Evolutionary conservation across 352 stramenopile genomes (phyloP).

Genomic region (Phytophthora pluvialis): DNA sequence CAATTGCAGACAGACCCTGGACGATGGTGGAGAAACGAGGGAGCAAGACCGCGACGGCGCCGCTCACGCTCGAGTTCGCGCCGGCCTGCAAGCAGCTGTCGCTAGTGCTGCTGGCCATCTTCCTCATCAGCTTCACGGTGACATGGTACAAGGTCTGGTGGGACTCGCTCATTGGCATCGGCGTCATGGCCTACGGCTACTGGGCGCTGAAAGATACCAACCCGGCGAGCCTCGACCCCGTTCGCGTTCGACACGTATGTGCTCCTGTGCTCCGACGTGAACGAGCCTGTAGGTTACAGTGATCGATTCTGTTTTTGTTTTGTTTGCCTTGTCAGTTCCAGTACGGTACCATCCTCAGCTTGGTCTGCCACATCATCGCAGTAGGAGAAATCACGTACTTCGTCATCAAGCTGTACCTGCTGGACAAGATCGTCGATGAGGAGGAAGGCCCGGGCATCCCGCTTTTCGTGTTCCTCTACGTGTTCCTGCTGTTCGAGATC

Average conservation of each 20-base stretch:
- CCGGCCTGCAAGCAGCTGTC: constrained; percentile 66
- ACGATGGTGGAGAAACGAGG: constrained; percentile 30
- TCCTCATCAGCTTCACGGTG: constrained; percentile 68
- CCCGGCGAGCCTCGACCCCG: constrained; percentile 47
- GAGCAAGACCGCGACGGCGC: constrained; percentile 18
- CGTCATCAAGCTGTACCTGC: constrained; percentile 57
- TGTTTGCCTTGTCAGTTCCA: constrained; percentile 52
- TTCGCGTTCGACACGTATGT: constrained; percentile 38
- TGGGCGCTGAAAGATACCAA: constrained; percentile 60
- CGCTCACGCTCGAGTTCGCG: constrained; percentile 74
- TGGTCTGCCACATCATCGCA: constrained; percentile 67
- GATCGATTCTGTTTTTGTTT: neutral
- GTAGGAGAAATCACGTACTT: constrained; percentile 64
- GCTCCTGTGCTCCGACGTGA: neutral
- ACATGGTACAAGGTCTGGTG: constrained; percentile 87
- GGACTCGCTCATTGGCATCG: constrained; percentile 71
- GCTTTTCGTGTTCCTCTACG: constrained; percentile 73
- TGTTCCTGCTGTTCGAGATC: constrained; percentile 60
- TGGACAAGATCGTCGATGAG: constrained; percentile 56
- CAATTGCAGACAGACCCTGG: constrained; percentile 1
- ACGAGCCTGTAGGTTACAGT: neutral
- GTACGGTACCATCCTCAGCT: constrained; percentile 55
- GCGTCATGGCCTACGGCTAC: constrained; percentile 57
- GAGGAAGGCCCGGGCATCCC: constrained; percentile 43
- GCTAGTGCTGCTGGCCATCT: constrained; percentile 56